phyloP scores from a whole-genome alignment of 805 yeast genomes.

The Saccharomycopsis amapae region DNA sequence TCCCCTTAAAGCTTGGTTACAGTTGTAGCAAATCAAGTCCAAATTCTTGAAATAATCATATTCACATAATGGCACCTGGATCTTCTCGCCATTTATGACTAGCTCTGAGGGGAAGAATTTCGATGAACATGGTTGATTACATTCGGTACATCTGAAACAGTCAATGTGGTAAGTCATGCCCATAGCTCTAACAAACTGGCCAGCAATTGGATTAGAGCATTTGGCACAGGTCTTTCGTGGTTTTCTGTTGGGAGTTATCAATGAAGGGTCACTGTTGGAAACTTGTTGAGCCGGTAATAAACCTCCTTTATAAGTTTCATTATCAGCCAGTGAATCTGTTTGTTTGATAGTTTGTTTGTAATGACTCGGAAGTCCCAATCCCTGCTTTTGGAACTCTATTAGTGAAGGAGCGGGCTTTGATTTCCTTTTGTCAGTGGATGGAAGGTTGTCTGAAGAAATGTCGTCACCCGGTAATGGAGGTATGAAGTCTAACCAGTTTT shows the following conservation, averaged over 20 bases:
- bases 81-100: slow-evolving; percentile 31
- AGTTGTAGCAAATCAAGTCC: slow-evolving; percentile 77
- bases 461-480: slow-evolving; percentile 26
- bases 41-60: slow-evolving; percentile 83
- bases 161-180: slow-evolving; percentile 74
- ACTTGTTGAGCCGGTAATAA: slow-evolving; percentile 7
- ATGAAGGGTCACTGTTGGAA: too few relatives aligned
- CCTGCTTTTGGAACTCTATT: slow-evolving; percentile 9
- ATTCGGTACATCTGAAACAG: slow-evolving; percentile 82
- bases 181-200: slow-evolving; percentile 84
- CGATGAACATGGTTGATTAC: slow-evolving; percentile 72
- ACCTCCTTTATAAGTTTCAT: slow-evolving; percentile 19
- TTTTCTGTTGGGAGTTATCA: neutral
- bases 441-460: neutral
- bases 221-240: slow-evolving; percentile 38
- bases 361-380: slow-evolving; percentile 11
- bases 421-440: slow-evolving; percentile 1
- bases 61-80: slow-evolving; percentile 69
- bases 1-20: slow-evolving; percentile 82
- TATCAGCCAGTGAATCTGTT: slow-evolving; percentile 1
- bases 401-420: slow-evolving; percentile 14
- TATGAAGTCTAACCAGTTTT: slow-evolving; percentile 24
- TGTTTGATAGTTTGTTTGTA: slow-evolving; percentile 5
- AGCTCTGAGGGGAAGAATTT: slow-evolving; percentile 79
- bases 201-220: slow-evolving; percentile 47